These are phyloP conservation scores for Rhinocladiella similis DNA, from an alignment of 2,329 filamentous ascomycete species.

Conservation along the genomic window DNA sequence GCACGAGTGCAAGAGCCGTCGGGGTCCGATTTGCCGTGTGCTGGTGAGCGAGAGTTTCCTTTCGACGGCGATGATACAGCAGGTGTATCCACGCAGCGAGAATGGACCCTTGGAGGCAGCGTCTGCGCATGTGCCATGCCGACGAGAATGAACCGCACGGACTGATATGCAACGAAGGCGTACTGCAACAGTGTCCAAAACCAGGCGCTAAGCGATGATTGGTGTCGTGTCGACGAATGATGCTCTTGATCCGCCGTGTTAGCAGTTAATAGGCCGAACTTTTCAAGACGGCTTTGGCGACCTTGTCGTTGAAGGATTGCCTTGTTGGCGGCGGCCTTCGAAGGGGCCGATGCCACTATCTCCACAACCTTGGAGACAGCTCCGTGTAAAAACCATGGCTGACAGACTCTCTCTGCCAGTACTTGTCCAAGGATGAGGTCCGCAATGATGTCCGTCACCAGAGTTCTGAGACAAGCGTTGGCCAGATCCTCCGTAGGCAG, in stretches of 20 bases:
- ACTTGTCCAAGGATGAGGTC: constrained; percentile 86
- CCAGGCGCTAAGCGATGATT: constrained; percentile 39
- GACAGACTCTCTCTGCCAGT: constrained; percentile 75
- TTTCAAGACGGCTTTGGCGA: constrained; percentile 50
- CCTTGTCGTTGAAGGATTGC: constrained; percentile 32
- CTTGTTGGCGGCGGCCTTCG: constrained; percentile 10
- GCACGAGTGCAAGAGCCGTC: constrained; percentile 50
- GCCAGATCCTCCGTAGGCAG: constrained; percentile 90
- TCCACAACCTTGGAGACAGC: constrained; percentile 70
- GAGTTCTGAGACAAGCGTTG: constrained; percentile 77
- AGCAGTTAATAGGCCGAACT: constrained; percentile 56
- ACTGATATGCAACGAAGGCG: constrained; percentile 55
- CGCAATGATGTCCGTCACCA: constrained; percentile 84
- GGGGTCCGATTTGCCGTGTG: constrained; percentile 27
- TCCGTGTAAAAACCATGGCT: constrained; percentile 89
- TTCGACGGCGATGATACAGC: constrained; percentile 12
- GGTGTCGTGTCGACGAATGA: constrained; percentile 32
- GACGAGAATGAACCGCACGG: constrained; percentile 63
- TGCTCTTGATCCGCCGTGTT: constrained; percentile 14
- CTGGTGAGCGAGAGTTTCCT: constrained; percentile 8
- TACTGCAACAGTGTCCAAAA: constrained; percentile 56
- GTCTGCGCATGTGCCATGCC: constrained; percentile 23
- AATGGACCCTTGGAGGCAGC: constrained; percentile 26
- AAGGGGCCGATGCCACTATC: constrained; percentile 38
- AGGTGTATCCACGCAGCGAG: constrained; percentile 12